Evolutionary conservation across 345 rosid species (phyloP), one percentile per base, ranked within the genome.

Genomic region (Lepidium aucheri): DNA sequence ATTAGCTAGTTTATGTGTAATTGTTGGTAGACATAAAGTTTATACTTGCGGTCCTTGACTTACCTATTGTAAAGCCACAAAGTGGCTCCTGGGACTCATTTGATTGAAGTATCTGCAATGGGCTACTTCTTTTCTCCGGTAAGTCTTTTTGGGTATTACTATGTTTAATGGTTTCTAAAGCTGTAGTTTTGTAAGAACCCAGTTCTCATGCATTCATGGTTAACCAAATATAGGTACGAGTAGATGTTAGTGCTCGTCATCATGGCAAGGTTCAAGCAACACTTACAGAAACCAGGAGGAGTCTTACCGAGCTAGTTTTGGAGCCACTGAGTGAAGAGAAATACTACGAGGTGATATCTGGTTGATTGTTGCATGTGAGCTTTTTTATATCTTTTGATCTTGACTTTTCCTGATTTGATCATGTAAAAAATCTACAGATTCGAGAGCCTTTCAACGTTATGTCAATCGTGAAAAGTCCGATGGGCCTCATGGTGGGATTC

Each of bases 401-500:
- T n/a, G 7, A 4, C 2, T 24, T 76, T 30, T 70, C 35, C 24
- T 26, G 52, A 53, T 15, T 30, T 41, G 49, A n/a, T 32, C n/a
- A 16, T 39, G 17, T 41, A 38, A 28, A 38, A 6, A 65, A n/a
- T n/a, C 40, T 53, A 40, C 93, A 90, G 97, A 86, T 86, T 38
- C 80, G 97, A 57, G 97, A 90, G 74, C 93, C 97, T 35, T 88
- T 90, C 84, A 78, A 84, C 45, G 38, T 86, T 67, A 78, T 90
- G 95, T 80, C 86, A 15, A 13, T 90, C 14, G 88, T 86, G 75
- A 90, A 90, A 61, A 90, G 97, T 66, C 97, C 93, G 7, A 90
- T 90, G 97, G 97, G 97, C 65, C 85, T 90, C 60, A 90, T 88
- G 97, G 64, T 86, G 74, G 97, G 97, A 67, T 88, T 88, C 56